Base-by-base conservation (phyloP, 2,329 filamentous ascomycete genomes). In the Karstenula rhodostoma region DNA sequence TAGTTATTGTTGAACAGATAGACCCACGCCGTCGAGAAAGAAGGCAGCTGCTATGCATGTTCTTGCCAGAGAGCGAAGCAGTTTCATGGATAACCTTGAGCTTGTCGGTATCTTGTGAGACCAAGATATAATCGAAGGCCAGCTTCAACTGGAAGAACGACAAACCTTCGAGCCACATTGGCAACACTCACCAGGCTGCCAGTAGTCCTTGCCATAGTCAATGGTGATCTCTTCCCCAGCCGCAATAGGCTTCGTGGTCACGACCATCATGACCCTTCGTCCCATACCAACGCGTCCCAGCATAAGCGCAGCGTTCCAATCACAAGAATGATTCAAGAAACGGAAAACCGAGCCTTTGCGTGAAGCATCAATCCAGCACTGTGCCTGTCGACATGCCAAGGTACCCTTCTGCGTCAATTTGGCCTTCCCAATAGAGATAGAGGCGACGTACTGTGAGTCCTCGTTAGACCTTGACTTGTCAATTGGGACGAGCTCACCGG, bases 291-390 rank as follows among this genome's bases (percentile, higher is more conserved):
- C 48, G 12, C 50, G 51, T 4, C 49, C 57, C 8, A 52, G n/a
- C 1, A 48, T 1, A 17, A 64, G n/a, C 2, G 5, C 9, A 12
- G 49, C 52, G 35, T 61, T 65, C 1, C 56, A 43, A 17, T 58
- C 33, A 33, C 60, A 67, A 7, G 56, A 62, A 27, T 63, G 62
- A 22, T 63, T 65, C 8, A 59, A 3, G 44, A 63, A 63, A 1
- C 64, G 60, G n/a, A 50, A 32, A 2, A 58, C 27, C 2, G 60
- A 62, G 8, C 59, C 62, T 13, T 27, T 57, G 10, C 19, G 17
- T 1, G 19, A 47, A 1, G 46, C 52, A 32, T 66, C 64, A 13
- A 64, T 33, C 29, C 23, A 4, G 17, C 51, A 56, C 4, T 47
- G 15, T 6, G 40, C 22, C n/a, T 51, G 46, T 6, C 44, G 49